phyloP scores from a whole-genome alignment of 2,329 filamentous ascomycete genomes.

The Teratosphaeriaceae sp. region DNA sequence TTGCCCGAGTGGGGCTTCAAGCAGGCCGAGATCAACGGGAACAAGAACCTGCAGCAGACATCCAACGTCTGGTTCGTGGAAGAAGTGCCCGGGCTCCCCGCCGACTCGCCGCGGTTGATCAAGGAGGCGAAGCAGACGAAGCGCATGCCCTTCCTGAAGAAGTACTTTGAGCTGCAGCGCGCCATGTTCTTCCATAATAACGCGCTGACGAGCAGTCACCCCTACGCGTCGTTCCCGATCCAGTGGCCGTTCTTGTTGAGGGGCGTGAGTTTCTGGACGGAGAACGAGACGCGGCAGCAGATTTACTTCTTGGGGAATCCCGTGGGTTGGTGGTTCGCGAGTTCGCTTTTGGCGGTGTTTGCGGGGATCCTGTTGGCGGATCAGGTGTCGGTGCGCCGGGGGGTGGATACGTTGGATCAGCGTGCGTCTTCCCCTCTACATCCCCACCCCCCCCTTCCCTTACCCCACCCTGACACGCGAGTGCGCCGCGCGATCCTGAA shows the following conservation, averaged over 20 bases:
- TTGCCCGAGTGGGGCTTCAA: conserved; percentile 97
- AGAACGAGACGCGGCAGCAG: conserved; percentile 88
- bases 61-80: conserved; percentile 96
- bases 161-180: conserved; percentile 93
- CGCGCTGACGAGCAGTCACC: conserved; percentile 92
- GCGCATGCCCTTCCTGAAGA: conserved; percentile 77
- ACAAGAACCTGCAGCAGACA: conserved; percentile 85
- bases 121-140: conserved; percentile 77
- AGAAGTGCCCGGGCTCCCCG: conserved; percentile 73
- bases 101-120: conserved; percentile 63
- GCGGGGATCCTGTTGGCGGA: conserved; percentile 87
- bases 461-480: conserved; percentile 1
- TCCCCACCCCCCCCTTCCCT: background rate
- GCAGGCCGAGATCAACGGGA: conserved; percentile 98
- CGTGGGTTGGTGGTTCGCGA: conserved; percentile 93
- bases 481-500: too few species aligned
- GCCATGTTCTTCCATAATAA: conserved; percentile 99
- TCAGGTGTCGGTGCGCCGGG: conserved; percentile 86
- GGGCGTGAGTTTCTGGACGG: conserved; percentile 98
- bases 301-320: conserved; percentile 99
- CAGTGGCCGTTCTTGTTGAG: conserved; percentile 97
- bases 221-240: conserved; percentile 89
- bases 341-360: conserved; percentile 86
- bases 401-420: conserved; percentile 85
- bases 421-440: conserved; percentile 64